phyloP scores from a whole-genome alignment of 2,329 filamentous ascomycete species.

The Ophiostoma quercus region DNA sequence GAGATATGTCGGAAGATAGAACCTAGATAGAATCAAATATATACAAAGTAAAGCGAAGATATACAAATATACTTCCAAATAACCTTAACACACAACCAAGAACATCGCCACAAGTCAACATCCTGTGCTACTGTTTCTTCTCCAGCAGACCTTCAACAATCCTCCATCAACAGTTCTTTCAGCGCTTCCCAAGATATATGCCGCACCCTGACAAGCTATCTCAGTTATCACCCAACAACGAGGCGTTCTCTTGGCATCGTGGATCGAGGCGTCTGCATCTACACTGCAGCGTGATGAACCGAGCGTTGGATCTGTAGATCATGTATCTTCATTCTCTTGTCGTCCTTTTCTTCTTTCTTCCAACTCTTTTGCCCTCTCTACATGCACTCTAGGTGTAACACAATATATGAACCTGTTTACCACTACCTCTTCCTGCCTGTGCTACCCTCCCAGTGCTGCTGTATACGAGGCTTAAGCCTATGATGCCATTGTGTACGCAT shows the following conservation, averaged over 20 bases:
- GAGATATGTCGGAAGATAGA: too few relatives aligned
- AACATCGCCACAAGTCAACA: too few relatives aligned
- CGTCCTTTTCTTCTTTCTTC: not conserved
- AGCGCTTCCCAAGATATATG: too few relatives aligned
- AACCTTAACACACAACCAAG: too few relatives aligned
- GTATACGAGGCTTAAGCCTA: not conserved
- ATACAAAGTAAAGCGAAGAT: too few relatives aligned
- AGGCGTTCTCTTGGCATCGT: conserved; percentile 5
- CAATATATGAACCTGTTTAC: not conserved
- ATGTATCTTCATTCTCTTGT: not conserved
- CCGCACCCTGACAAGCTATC: not conserved
- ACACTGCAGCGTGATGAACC: conserved; percentile 5
- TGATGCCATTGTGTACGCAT: not conserved
- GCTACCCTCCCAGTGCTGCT: not conserved
- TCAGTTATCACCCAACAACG: not conserved
- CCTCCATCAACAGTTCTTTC: too few relatives aligned
- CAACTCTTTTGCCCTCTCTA: not conserved
- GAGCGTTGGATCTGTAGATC: not conserved
- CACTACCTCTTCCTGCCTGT: not conserved
- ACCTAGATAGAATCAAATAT: too few relatives aligned
- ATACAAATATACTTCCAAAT: too few relatives aligned
- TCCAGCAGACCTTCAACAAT: too few relatives aligned
- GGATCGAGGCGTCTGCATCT: not conserved
- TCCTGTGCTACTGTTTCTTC: too few relatives aligned
- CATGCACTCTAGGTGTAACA: not conserved